Evolutionary conservation across 805 yeast species (phyloP).

Genomic region (Monosporozyma aquatica): DNA sequence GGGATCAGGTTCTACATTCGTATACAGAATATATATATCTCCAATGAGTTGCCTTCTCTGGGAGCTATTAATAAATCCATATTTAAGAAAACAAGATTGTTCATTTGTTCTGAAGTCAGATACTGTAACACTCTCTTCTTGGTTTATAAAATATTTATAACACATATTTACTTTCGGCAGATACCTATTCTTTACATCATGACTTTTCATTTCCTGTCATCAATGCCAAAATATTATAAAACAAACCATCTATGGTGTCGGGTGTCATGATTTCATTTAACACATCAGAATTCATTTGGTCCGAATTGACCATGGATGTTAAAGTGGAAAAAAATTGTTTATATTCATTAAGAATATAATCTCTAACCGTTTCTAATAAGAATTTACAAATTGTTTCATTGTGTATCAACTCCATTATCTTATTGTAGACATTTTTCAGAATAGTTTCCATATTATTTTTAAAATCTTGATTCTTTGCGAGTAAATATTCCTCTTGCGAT

Average conservation of each 20-base stretch:
- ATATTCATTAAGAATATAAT: constrained; percentile 49
- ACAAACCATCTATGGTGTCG: background rate
- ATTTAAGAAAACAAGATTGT: too few species aligned
- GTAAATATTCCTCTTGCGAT: constrained; percentile 15
- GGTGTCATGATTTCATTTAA: constrained; percentile 2
- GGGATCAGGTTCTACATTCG: too few species aligned
- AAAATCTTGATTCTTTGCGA: constrained; percentile 32
- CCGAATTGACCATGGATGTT: constrained; percentile 7
- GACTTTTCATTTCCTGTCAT: background rate
- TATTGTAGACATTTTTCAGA: constrained; percentile 46
- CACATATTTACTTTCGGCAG: too few species aligned
- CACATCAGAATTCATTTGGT: constrained; percentile 15
- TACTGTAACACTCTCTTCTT: too few species aligned
- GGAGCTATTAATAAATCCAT: too few species aligned
- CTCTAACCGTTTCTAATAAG: constrained; percentile 58
- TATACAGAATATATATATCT: too few species aligned
- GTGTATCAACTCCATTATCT: constrained; percentile 44
- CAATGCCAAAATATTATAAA: background rate
- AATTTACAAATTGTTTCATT: constrained; percentile 45
- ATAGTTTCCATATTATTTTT: constrained; percentile 42
- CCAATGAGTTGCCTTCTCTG: too few species aligned
- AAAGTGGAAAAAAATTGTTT: constrained; percentile 36
- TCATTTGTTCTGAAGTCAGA: too few species aligned
- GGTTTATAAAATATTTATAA: too few species aligned
- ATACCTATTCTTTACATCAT: background rate